Conservation (phyloP, 768 basidiomycete genomes). For the Mycena chlorophos region DNA sequence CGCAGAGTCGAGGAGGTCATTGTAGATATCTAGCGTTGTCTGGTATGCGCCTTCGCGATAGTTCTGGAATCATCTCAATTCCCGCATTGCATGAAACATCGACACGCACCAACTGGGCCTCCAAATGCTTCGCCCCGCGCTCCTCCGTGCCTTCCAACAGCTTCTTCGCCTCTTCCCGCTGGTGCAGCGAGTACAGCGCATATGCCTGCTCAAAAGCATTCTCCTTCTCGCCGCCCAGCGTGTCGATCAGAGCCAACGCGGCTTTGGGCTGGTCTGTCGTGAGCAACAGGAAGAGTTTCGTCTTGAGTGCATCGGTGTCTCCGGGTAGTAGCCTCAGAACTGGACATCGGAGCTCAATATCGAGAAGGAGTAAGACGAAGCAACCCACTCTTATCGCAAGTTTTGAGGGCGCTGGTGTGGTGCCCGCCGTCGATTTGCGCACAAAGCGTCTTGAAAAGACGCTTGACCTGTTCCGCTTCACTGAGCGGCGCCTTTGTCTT, state of each 20-base stretch:
- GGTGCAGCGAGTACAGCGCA: conserved; percentile 80
- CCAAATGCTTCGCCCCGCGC: conserved; percentile 73
- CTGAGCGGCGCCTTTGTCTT: conserved; percentile 26
- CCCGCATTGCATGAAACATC: conserved; percentile 5
- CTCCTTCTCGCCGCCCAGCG: conserved; percentile 28
- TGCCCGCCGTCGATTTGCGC: conserved; percentile 91
- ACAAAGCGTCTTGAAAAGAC: conserved; percentile 74
- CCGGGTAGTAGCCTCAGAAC: conserved; percentile 69
- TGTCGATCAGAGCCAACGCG: conserved; percentile 63
- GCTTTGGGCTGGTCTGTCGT: conserved; percentile 80
- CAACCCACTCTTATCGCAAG: conserved; percentile 86
- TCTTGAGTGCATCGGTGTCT: conserved; percentile 73
- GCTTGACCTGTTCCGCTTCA: conserved; percentile 44
- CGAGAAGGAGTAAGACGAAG: not conserved
- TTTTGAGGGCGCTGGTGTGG: conserved; percentile 82
- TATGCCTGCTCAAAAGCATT: conserved; percentile 75
- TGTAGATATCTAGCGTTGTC: conserved; percentile 74
- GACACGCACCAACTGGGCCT: conserved; percentile 79
- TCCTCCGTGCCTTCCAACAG: conserved; percentile 54
- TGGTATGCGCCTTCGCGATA: conserved; percentile 81
- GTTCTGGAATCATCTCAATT: conserved; percentile 44
- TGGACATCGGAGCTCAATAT: conserved; percentile 29
- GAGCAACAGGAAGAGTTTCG: conserved; percentile 83
- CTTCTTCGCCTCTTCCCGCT: conserved; percentile 63
- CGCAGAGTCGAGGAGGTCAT: conserved; percentile 74